Base-by-base conservation (phyloP, 805 yeast species). In the Saccharomycopsis sp. region DNA sequence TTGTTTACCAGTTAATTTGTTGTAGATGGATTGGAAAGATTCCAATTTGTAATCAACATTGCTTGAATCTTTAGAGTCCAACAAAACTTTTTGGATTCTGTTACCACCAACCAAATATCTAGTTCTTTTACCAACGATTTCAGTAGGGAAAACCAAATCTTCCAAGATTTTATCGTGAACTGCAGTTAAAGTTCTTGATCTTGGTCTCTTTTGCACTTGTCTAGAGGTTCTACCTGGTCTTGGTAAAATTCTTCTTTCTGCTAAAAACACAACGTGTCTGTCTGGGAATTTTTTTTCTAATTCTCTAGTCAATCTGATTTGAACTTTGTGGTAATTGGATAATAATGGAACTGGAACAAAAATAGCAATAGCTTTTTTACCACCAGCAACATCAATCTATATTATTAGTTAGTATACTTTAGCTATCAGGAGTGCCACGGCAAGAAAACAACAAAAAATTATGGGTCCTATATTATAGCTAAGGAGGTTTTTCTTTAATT, bases 261-360 rank as follows among this genome's bases (percentile, higher is more conserved):
- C 97, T 69, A 90, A 82, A 87, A 90, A 87, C 64, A 93, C 90
- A 72, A 90, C 96, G 72, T 93, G 97, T 73, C 95, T 86, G 81
- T 90, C 98, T 70, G 97, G 94, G 89, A 90, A 93, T 79, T 93
- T 90, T 94, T 90, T 90, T 79, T 90, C 98, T 71, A 90, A 85
- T 80, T 90, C 98, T 77, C 97, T 90, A 77, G 96, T 87, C 71
- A 90, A 83, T 76, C 89, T 85, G 64, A 79, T 79, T 81, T 90
- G 98, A 66, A 90, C 95, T 77, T 83, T 87, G 86, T 89, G 96
- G 90, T 87, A 87, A 60, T 83, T 81, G 59, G 79, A 64, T 69
- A 88, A 80, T 64, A 86, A 77, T 74, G 97, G 97, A 61, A 85
- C 95, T 71, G 98, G 98, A 63, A 90, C 97, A 67, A 93, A 90